Conservation (phyloP, 495 filamentous ascomycete species). For the Penicillium manginii region DNA sequence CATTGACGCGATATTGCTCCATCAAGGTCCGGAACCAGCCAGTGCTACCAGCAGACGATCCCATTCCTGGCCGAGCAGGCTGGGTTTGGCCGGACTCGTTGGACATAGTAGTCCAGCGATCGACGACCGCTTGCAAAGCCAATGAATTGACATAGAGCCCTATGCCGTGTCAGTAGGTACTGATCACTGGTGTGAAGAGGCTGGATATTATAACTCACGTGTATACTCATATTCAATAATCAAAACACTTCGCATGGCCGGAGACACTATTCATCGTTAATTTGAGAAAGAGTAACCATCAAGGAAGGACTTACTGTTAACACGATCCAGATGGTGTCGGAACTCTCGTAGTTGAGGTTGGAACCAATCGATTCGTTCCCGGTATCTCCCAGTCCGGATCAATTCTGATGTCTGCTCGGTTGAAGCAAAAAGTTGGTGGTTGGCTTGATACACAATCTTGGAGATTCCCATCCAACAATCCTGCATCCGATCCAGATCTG, state of each 20-base stretch:
- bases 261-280: slow-evolving; percentile 59
- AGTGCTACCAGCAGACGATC: slow-evolving; percentile 34
- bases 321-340: slow-evolving; percentile 72
- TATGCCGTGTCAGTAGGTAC: slow-evolving; percentile 21
- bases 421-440: slow-evolving; percentile 81
- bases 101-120: slow-evolving; percentile 78
- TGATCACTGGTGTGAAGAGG: background rate
- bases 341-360: slow-evolving; percentile 75
- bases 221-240: slow-evolving; percentile 91
- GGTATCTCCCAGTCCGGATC: slow-evolving; percentile 83
- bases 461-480: slow-evolving; percentile 92
- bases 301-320: slow-evolving; percentile 43
- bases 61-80: slow-evolving; percentile 44
- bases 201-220: slow-evolving; percentile 47
- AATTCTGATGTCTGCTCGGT: slow-evolving; percentile 82
- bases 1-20: slow-evolving; percentile 58
- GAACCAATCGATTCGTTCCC: slow-evolving; percentile 76
- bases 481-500: slow-evolving; percentile 63
- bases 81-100: slow-evolving; percentile 56
- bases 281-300: background rate
- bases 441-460: slow-evolving; percentile 84
- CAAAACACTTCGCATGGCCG: slow-evolving; percentile 79
- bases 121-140: slow-evolving; percentile 90
- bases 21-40: slow-evolving; percentile 57
- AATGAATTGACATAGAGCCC: slow-evolving; percentile 88